Conservation (phyloP, 23 red algal species). For the Cyanidioschyzon merolae region DNA sequence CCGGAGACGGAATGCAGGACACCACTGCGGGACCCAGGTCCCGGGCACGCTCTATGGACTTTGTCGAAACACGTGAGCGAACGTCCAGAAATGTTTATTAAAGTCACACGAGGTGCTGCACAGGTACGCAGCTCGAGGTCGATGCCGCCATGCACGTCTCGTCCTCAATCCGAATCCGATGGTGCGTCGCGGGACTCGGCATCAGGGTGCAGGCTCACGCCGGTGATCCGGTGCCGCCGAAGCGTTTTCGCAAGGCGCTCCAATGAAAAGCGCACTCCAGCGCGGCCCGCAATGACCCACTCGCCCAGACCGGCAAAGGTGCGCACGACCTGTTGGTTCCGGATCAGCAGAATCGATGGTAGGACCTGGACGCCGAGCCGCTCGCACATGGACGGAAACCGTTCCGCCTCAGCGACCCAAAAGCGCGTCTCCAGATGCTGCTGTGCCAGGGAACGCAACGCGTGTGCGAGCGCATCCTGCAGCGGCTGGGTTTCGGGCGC, state of each 20-base stretch:
- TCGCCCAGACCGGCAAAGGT: conserved; percentile 50
- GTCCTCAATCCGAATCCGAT: neutral
- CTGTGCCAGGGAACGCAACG: conserved; percentile 34
- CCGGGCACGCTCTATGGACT: too few species aligned
- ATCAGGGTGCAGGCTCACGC: neutral
- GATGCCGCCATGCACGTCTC: too few species aligned
- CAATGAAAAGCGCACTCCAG: neutral
- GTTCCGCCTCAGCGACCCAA: conserved; percentile 42
- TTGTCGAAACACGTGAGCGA: too few species aligned
- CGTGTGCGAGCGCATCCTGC: conserved; percentile 37
- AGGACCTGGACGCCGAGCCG: conserved; percentile 50
- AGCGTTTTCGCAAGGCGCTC: neutral
- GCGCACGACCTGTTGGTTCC: conserved; percentile 42
- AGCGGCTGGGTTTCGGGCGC: conserved; percentile 29
- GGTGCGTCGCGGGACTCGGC: neutral
- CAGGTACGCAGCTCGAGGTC: too few species aligned
- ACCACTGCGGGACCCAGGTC: too few species aligned
- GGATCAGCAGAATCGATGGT: conserved; percentile 54
- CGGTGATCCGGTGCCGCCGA: neutral
- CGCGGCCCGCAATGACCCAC: neutral
- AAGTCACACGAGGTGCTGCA: too few species aligned
- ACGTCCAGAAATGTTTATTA: too few species aligned
- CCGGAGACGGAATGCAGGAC: too few species aligned
- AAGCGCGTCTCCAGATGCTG: conserved; percentile 72
- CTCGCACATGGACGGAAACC: conserved; percentile 58